These are phyloP conservation scores for Ramularia endophylla DNA, from an alignment of 2,329 filamentous ascomycete species.

Conservation along the genomic window DNA sequence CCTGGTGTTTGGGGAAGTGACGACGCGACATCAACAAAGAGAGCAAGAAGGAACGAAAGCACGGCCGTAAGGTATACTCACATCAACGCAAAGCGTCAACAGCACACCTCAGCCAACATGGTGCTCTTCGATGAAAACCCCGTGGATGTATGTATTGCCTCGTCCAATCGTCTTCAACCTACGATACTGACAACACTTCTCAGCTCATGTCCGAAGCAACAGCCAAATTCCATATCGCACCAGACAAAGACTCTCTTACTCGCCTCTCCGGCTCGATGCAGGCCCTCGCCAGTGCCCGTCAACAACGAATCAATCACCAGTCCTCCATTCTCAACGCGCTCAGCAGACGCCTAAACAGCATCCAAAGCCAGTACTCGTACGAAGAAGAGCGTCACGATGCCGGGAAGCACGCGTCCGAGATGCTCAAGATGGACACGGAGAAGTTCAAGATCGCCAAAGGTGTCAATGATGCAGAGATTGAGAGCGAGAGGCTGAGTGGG, in stretches of 20 bases:
- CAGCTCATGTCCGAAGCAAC: constrained; percentile 81
- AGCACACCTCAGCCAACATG: constrained; percentile 32
- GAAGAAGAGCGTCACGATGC: constrained; percentile 69
- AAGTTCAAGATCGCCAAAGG: constrained; percentile 95
- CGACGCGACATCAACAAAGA: constrained; percentile 1
- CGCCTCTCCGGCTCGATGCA: constrained; percentile 80
- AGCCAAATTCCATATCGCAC: constrained; percentile 88
- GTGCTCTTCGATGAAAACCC: constrained; percentile 97
- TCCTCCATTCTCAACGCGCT: constrained; percentile 48
- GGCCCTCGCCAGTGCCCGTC: constrained; percentile 77
- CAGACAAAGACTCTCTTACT: constrained; percentile 76
- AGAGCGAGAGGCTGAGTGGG: constrained; percentile 82
- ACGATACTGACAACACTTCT: constrained; percentile 9
- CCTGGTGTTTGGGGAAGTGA: constrained; percentile 7
- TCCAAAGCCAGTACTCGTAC: constrained; percentile 71
- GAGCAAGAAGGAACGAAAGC: neutral
- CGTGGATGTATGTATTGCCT: constrained; percentile 60
- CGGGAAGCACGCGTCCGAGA: constrained; percentile 72
- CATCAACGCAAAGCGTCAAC: neutral
- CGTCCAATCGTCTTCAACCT: constrained; percentile 1
- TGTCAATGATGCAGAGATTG: constrained; percentile 81
- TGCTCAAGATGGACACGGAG: constrained; percentile 80
- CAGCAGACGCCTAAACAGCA: constrained; percentile 66
- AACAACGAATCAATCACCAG: constrained; percentile 55
- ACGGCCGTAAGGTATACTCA: constrained; percentile 1